Percentiles rank a stretch among this genome's conserved stretches.
Conservation (phyloP, 805 yeast genomes). For the Pichia cephalocereana region DNA sequence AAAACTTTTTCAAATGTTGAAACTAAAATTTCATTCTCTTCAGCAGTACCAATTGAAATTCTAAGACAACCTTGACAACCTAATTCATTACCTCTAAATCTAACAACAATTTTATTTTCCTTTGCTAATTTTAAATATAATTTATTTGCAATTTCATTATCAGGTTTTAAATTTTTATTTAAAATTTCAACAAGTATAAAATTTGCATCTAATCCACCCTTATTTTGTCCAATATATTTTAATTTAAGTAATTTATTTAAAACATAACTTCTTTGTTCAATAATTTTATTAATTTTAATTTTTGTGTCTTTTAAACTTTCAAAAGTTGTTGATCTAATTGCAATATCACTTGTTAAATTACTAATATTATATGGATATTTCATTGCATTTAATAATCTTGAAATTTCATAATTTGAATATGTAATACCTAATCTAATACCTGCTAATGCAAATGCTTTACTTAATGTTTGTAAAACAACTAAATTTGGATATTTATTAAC, state of each 20-base stretch:
- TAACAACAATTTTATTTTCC: conserved; percentile 67
- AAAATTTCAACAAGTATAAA: conserved; percentile 70
- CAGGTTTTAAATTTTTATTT: conserved; percentile 53
- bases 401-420: conserved; percentile 49
- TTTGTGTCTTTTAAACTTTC: conserved; percentile 55
- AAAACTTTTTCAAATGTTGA: conserved; percentile 19
- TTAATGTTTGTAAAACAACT: conserved; percentile 83
- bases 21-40: conserved; percentile 58
- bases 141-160: conserved; percentile 53
- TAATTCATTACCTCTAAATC: conserved; percentile 84
- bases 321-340: conserved; percentile 57
- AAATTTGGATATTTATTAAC: conserved; percentile 78
- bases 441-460: conserved; percentile 94
- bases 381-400: conserved; percentile 71
- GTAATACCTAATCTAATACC: conserved; percentile 88
- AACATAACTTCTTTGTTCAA: conserved; percentile 46
- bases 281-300: conserved; percentile 38
- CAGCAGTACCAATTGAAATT: conserved; percentile 75
- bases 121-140: conserved; percentile 67
- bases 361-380: conserved; percentile 96
- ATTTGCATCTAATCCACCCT: conserved; percentile 84
- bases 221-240: conserved; percentile 57
- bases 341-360: conserved; percentile 66
- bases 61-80: conserved; percentile 87
- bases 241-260: conserved; percentile 44